Evolutionary conservation across 108 stramenopile species (phyloP), one percentile per base, ranked within the genome.

Genomic region (Cyclotella sp.): DNA sequence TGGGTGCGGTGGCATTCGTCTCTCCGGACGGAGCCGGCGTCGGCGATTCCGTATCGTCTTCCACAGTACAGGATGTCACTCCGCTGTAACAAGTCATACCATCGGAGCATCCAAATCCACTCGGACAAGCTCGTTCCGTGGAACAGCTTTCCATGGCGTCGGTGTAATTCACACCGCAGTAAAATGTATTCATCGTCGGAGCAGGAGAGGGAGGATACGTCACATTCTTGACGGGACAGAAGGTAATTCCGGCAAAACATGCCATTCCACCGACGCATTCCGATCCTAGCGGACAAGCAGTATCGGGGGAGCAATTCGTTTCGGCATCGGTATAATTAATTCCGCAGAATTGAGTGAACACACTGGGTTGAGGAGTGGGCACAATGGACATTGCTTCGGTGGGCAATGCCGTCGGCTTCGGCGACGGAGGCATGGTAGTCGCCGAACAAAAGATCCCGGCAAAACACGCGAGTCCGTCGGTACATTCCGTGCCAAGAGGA

Each of bases 81-180:
- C 47, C 34, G 7, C 39, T 34, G 9, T 34, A 63, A 30, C 62
- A 63, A 34, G 62, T 34, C 40, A 41, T 41, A n/a, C 62, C 62
- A 19, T 34, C 62, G 62, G 62, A 34, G 40, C 62, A 63, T 15
- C 62, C 62, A 39, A n/a, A 39, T 63, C 62, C 62, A 13, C 40
- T 63, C 29, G 62, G 62, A 19, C 62, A 63, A 18, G 30, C 29
- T 34, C 29, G 27, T n/a, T 28, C 30, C 10, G 30, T 41, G 3
- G n/a, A 13, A 34, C 62, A 63, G 9, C 34, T 63, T 10, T 29
- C 39, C n/a, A n/a, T 34, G 1, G 62, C 62, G 3, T 63, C 62
- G 5, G 27, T 19, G 39, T 41, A 63, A 19, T 28, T 63, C 14
- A 15, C 30, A n/a, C 62, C 62, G 39, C 62, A 63, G 16, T 34